Conservation (phyloP, 768 basidiomycete genomes). For the Boletellus sp. region DNA sequence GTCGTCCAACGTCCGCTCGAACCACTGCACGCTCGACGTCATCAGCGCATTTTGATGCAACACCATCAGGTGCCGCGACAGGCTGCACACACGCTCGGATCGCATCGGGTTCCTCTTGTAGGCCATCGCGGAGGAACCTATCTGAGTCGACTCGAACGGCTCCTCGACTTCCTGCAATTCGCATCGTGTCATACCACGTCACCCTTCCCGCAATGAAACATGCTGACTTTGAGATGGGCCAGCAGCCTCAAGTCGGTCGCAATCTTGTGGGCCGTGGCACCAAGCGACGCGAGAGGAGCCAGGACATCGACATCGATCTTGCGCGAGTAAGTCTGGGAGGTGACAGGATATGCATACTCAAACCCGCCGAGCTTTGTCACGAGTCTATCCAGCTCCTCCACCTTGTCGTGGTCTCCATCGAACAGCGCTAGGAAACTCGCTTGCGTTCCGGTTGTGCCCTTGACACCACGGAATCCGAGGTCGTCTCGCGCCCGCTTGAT, state of each 20-base stretch:
- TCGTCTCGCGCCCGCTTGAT: slow-evolving; percentile 86
- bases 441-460: slow-evolving; percentile 99
- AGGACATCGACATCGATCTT: slow-evolving; percentile 96
- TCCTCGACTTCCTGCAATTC: slow-evolving; percentile 84
- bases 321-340: slow-evolving; percentile 97
- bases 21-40: slow-evolving; percentile 96
- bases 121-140: slow-evolving; percentile 96
- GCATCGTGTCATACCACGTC: neutral
- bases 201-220: neutral
- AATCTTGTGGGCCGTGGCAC: slow-evolving; percentile 96
- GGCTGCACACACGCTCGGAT: slow-evolving; percentile 93
- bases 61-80: slow-evolving; percentile 93
- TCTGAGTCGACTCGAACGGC: slow-evolving; percentile 98
- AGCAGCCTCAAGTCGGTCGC: slow-evolving; percentile 92
- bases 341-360: slow-evolving; percentile 93
- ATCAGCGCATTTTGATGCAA: slow-evolving; percentile 95
- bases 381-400: slow-evolving; percentile 81
- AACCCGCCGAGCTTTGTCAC: slow-evolving; percentile 93
- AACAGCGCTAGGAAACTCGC: slow-evolving; percentile 93
- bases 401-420: slow-evolving; percentile 94
- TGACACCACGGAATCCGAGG: slow-evolving; percentile 95
- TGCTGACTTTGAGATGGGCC: slow-evolving; percentile 80
- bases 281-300: slow-evolving; percentile 82
- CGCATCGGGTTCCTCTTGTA: slow-evolving; percentile 99
- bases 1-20: slow-evolving; percentile 96